phyloP scores from a whole-genome alignment of 2,329 filamentous ascomycete genomes.

The Stachybotrys echinatus region DNA sequence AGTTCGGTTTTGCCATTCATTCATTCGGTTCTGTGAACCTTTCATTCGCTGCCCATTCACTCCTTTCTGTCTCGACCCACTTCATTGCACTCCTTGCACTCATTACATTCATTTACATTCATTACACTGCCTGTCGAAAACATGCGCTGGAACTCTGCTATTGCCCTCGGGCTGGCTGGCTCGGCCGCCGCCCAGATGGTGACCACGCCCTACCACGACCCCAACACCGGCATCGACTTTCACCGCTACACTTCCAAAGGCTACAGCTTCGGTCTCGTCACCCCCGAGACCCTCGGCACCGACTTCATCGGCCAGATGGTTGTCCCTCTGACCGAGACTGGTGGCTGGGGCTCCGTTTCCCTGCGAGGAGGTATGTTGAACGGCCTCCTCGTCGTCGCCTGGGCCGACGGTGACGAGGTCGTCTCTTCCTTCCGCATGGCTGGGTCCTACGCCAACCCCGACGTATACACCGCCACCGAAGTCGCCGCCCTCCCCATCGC shows the following conservation, averaged over 20 bases:
- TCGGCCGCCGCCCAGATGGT: conserved; percentile 12
- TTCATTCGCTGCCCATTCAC: not conserved
- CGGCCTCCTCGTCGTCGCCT: conserved; percentile 42
- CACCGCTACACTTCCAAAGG: conserved; percentile 28
- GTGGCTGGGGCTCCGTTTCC: conserved; percentile 41
- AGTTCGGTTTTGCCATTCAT: conserved; percentile 1
- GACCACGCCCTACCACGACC: conserved; percentile 29
- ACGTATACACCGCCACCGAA: conserved; percentile 36
- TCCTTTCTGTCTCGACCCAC: not conserved
- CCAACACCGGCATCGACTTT: conserved; percentile 40
- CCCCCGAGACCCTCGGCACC: conserved; percentile 39
- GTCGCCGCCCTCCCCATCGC: conserved; percentile 36
- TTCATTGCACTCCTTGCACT: not conserved
- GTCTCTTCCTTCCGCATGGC: conserved; percentile 20
- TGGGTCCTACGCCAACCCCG: conserved; percentile 39
- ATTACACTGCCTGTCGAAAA: not conserved
- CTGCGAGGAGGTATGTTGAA: conserved; percentile 41
- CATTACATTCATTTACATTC: not conserved
- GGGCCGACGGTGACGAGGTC: conserved; percentile 40
- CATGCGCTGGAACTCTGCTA: not conserved
- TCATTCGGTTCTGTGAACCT: not conserved
- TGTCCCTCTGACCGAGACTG: conserved; percentile 25
- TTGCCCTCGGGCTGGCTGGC: conserved; percentile 14
- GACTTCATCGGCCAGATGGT: conserved; percentile 53
- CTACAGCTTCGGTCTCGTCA: conserved; percentile 43